Evolutionary conservation across 2,329 filamentous ascomycete genomes (phyloP).

Genomic region (Ascocoryne sarcoides): DNA sequence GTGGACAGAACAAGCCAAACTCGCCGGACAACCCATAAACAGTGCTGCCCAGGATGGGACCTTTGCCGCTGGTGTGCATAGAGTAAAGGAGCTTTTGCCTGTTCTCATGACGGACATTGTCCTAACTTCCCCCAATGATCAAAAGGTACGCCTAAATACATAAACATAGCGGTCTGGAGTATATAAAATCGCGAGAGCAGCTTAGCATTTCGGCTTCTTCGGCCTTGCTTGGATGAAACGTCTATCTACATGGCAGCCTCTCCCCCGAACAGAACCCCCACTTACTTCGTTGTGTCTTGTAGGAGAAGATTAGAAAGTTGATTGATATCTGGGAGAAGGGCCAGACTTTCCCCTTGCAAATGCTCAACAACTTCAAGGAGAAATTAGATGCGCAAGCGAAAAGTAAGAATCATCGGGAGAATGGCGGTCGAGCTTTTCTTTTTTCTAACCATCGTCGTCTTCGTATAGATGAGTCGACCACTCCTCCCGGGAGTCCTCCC

Average conservation of each 20-base stretch:
- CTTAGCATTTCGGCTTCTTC: too few species aligned
- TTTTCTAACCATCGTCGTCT: constrained; percentile 31
- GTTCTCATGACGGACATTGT: constrained; percentile 93
- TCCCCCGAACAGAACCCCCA: constrained; percentile 24
- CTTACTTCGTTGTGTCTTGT: constrained; percentile 46
- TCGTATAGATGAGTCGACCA: constrained; percentile 57
- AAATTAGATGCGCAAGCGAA: constrained; percentile 66
- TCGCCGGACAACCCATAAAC: constrained; percentile 72
- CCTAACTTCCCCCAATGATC: constrained; percentile 77
- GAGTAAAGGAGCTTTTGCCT: constrained; percentile 91
- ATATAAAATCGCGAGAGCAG: too few species aligned
- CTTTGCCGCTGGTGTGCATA: constrained; percentile 88
- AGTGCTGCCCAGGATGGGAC: constrained; percentile 80
- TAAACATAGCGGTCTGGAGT: too few species aligned
- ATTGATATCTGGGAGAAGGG: constrained; percentile 98
- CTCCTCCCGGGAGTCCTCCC: constrained; percentile 52
- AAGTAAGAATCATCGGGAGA: constrained; percentile 30
- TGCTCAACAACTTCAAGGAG: constrained; percentile 76
- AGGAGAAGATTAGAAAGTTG: constrained; percentile 94
- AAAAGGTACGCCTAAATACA: constrained; percentile 70
- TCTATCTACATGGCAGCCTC: constrained; percentile 7
- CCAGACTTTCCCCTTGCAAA: constrained; percentile 73
- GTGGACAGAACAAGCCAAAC: constrained; percentile 94
- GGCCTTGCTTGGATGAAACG: constrained; percentile 6
- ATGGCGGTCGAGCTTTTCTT: constrained; percentile 3